Percentiles rank a stretch among this genome's conserved stretches.
These are phyloP conservation scores for Arachis stenosperma DNA, from an alignment of 306 rosid genomes.

Conservation along the genomic window DNA sequence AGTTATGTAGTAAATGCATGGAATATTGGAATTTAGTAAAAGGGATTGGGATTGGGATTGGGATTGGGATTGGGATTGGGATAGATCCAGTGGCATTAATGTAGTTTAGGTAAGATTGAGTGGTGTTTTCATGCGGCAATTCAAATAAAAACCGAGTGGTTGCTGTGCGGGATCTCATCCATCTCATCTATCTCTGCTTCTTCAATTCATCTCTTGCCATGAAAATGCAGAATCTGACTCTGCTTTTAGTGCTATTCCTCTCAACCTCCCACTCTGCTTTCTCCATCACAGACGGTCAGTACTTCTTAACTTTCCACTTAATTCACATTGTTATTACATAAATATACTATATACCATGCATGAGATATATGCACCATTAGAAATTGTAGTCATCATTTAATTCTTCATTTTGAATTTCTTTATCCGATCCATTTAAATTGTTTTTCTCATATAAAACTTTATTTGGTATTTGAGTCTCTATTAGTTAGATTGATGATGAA, in stretches of 20 bases:
- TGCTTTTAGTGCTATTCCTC: slow-evolving; percentile 47
- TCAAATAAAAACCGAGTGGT: slow-evolving; percentile 55
- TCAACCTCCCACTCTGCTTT: slow-evolving; percentile 49
- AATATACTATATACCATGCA: background rate
- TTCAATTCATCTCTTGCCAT: background rate
- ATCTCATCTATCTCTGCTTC: background rate
- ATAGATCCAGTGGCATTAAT: slow-evolving; percentile 50
- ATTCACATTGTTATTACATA: background rate
- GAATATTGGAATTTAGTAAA: background rate
- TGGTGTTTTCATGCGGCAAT: slow-evolving; percentile 40
- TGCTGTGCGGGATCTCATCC: slow-evolving; percentile 27
- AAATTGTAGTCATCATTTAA: no score
- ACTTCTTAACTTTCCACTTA: slow-evolving; percentile 3
- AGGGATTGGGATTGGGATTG: background rate
- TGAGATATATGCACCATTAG: background rate
- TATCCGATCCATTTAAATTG: no score
- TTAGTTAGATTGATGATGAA: no score
- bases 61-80: background rate
- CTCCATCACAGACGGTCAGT: slow-evolving; percentile 52
- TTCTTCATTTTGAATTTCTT: no score
- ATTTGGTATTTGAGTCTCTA: no score
- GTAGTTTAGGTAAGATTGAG: slow-evolving; percentile 40
- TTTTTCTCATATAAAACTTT: no score
- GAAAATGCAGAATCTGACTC: slow-evolving; percentile 52
- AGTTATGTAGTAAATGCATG: no score